Evolutionary conservation across 2,329 filamentous ascomycete genomes (phyloP), one percentile per base, ranked within the genome.

Genomic region (Pseudovirgaria hyperparasitica): DNA sequence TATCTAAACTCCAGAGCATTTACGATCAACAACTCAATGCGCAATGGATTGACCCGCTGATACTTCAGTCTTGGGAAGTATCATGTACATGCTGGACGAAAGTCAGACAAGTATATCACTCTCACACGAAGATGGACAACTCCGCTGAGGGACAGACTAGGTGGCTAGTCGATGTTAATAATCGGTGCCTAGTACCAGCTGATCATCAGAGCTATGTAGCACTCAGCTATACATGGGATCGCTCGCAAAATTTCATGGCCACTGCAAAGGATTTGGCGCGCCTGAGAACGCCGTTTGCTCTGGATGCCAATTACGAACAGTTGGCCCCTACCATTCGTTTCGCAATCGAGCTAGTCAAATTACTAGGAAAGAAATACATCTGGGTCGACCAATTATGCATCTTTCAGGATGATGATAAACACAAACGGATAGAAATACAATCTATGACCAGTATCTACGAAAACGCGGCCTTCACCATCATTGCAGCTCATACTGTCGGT

Each of bases 391-490:
- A 13, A 9, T 12, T 28, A n/a, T 28, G 26, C 13, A 29, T 29
- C 15, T 14, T 29, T 5, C 36, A 41, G 22, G 23, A 38, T 16
- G 30, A 29, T 15, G 15, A 22, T 9, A 13, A 27, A 2, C 32
- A 26, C 13, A 52, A 45, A 46, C 33, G 38, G 8, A 36, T 46
- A 9, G 51, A 53, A 25, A 36, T 45, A 2, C 19, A 30, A 4
- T 30, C 34, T 18, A 54, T 54, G 51, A 34, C 53, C 26, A 18
- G 38, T 2, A 41, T 55, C 9, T 54, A 55, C 26, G 43, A 46
- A 3, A 41, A 48, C 26, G 43, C 50, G 2, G 23, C 32, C n/a
- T 31, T 51, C 16, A 54, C 47, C 6, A 51, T 55, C n/a, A 47
- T 42, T 34, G 50, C 49, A 7, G 51, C 51, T 2, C 44, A 47